Evolutionary conservation across 768 basidiomycete genomes (phyloP).

Genomic region (Phlebiopsis flavidoalba): DNA sequence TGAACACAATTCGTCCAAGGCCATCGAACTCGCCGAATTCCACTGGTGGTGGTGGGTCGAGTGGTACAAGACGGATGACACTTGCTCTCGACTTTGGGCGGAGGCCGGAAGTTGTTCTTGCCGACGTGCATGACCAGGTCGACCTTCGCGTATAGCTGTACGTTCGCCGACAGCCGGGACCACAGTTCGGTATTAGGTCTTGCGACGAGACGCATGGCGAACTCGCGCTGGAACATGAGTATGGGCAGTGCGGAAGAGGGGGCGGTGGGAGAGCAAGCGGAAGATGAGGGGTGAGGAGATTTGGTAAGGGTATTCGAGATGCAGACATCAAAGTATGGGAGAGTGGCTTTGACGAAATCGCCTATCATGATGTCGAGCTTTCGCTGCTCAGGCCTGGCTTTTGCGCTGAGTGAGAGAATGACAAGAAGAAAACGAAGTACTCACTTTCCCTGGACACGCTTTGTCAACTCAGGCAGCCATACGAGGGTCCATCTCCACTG

Average conservation of each 20-base stretch:
- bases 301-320: slow-evolving; percentile 99
- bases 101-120: slow-evolving; percentile 95
- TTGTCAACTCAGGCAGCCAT: slow-evolving; percentile 98
- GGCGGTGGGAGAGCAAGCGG: slow-evolving; percentile 93
- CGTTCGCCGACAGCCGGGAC: slow-evolving; percentile 94
- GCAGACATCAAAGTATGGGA: slow-evolving; percentile 98
- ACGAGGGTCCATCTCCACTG: slow-evolving; percentile 96
- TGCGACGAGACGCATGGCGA: slow-evolving; percentile 88
- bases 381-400: slow-evolving; percentile 81
- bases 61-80: slow-evolving; percentile 86
- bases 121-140: slow-evolving; percentile 95
- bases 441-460: slow-evolving; percentile 96
- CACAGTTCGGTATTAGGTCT: slow-evolving; percentile 79
- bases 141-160: slow-evolving; percentile 95
- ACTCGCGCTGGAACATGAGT: slow-evolving; percentile 99
- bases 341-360: slow-evolving; percentile 96
- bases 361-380: slow-evolving; percentile 95
- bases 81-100: slow-evolving; percentile 92
- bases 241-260: slow-evolving; percentile 90
- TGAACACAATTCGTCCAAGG: slow-evolving; percentile 85
- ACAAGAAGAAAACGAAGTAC: slow-evolving; percentile 29
- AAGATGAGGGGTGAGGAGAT: slow-evolving; percentile 98
- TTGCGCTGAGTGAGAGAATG: not conserved
- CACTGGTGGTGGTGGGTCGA: slow-evolving; percentile 93
- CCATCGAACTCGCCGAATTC: slow-evolving; percentile 98